Conservation (phyloP, 495 filamentous ascomycete genomes). For the Penicillium pulvis region DNA sequence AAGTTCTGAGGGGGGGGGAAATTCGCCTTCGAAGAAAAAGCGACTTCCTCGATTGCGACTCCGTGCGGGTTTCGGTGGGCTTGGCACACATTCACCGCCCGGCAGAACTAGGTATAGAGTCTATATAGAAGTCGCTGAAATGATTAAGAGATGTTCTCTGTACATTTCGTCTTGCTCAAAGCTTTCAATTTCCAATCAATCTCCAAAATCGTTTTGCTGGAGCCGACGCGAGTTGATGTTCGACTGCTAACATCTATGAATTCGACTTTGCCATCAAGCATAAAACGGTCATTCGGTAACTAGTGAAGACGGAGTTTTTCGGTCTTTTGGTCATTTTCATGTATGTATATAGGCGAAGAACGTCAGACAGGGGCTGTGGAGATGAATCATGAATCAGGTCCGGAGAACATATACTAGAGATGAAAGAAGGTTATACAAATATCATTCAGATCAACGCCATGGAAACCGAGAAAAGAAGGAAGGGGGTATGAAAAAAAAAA, state of each 20-base stretch:
- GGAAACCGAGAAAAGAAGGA: not conserved
- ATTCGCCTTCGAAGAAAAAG: constrained; percentile 38
- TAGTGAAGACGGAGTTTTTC: not conserved
- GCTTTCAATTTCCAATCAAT: no score
- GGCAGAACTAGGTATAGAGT: constrained; percentile 22
- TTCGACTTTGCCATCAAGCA: not conserved
- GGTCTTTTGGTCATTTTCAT: not conserved
- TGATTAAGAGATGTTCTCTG: no score
- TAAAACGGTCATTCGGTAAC: not conserved
- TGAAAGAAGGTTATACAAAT: constrained; percentile 17
- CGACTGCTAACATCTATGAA: no score
- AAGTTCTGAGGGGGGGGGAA: constrained; percentile 28
- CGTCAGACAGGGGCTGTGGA: not conserved
- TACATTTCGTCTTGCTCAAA: no score
- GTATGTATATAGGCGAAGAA: constrained; percentile 1
- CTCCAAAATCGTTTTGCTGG: not conserved
- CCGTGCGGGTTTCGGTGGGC: constrained; percentile 36
- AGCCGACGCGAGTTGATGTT: not conserved
- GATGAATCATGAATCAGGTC: constrained; percentile 5
- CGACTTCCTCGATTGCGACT: constrained; percentile 30
- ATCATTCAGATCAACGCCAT: constrained; percentile 20
- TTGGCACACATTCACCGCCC: constrained; percentile 28
- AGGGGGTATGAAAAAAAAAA: constrained; percentile 8
- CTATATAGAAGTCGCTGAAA: not conserved
- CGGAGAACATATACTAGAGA: constrained; percentile 1